These are phyloP conservation scores for Intubia oerlemansii DNA, from an alignment of 2,329 filamentous ascomycete species.

Conservation along the genomic window DNA sequence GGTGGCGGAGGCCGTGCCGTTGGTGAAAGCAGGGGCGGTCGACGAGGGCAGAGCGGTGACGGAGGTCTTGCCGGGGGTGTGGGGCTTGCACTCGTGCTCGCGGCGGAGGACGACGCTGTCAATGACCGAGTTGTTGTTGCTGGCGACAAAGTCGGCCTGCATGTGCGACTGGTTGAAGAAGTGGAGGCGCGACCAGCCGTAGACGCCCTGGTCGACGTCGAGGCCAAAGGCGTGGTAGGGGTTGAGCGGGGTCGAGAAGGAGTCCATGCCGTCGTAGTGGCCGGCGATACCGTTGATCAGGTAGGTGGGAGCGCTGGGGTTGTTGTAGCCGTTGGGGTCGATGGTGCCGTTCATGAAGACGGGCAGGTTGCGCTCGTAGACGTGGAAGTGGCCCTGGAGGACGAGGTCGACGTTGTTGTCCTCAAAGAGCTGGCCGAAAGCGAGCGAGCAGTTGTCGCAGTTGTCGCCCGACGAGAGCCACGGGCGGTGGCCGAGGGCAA, in stretches of 20 bases:
- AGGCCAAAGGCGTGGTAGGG: constrained; percentile 10
- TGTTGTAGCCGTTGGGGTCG: constrained; percentile 10
- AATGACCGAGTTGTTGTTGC: constrained; percentile 8
- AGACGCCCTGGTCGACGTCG: constrained; percentile 13
- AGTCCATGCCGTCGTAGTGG: constrained; percentile 10
- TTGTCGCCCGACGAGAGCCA: constrained; percentile 17
- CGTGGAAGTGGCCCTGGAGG: constrained; percentile 8
- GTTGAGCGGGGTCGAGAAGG: constrained; percentile 2
- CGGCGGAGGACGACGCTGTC: not conserved
- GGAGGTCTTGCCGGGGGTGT: not conserved
- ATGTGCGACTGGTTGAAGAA: constrained; percentile 19
- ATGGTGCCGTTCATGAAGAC: constrained; percentile 3
- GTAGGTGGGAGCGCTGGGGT: constrained; percentile 7
- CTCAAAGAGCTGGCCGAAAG: constrained; percentile 5
- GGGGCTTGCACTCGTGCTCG: not conserved
- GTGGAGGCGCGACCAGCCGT: constrained; percentile 16
- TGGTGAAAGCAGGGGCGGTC: not conserved
- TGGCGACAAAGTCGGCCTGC: constrained; percentile 16
- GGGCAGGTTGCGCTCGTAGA: constrained; percentile 10
- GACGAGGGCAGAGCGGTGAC: not conserved
- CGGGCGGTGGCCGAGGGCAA: constrained; percentile 25
- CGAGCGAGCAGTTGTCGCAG: constrained; percentile 3
- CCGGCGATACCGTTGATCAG: constrained; percentile 11
- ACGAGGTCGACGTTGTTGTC: constrained; percentile 7
- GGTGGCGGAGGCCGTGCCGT: not conserved